Evolutionary conservation across 2,329 filamentous ascomycete species (phyloP), one percentile per base, ranked within the genome.

Genomic region (Claviceps fusiformis): DNA sequence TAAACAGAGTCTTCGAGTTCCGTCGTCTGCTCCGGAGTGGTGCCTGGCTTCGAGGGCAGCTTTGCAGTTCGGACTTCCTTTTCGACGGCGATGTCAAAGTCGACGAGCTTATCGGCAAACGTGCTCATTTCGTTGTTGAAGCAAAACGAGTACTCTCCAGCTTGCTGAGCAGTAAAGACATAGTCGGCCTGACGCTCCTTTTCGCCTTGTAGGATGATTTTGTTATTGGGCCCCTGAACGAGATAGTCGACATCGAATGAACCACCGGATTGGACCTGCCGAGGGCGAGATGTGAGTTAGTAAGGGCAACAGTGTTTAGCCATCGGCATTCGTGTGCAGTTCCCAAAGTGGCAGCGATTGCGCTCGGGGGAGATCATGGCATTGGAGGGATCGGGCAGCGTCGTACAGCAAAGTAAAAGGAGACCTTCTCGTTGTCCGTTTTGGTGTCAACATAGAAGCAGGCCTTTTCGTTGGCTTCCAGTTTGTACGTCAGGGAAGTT

Each of bases 41-140:
- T 87, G 59, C 90, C 91, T 71, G 90, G 89, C 73, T 95, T 95
- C 53, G 88, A 86, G 44, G 92, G 92, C 33, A 96, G 80, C 66
- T 86, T 78, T 54, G 91, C 62, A 35, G 60, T 82, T 64, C 86
- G 87, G 59, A 78, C 75, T 74, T 96, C 92, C 71, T 95, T 91
- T 73, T 97, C 92, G 67, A 96, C 92, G 59, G 91, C 81, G 67
- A 98, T 95, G 74, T 98, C 93, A 67, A 98, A 96, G 71, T 98
- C 93, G 60, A 98, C 91, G 69, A 89, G 84, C 75, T 98, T 98
- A 74, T 98, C 93, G 53, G 91, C 86, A 68, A 95, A 96, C 0
- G 92, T 97, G 67, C 88, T 95, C 87, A 98, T 95, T 68, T 93
- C 87, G 67, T 98, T 98, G 73, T 91, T 87, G 77, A 98, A 98